These are phyloP conservation scores for Sporothrix brasiliensis DNA, from an alignment of 2,329 filamentous ascomycete genomes.

Conservation along the genomic window DNA sequence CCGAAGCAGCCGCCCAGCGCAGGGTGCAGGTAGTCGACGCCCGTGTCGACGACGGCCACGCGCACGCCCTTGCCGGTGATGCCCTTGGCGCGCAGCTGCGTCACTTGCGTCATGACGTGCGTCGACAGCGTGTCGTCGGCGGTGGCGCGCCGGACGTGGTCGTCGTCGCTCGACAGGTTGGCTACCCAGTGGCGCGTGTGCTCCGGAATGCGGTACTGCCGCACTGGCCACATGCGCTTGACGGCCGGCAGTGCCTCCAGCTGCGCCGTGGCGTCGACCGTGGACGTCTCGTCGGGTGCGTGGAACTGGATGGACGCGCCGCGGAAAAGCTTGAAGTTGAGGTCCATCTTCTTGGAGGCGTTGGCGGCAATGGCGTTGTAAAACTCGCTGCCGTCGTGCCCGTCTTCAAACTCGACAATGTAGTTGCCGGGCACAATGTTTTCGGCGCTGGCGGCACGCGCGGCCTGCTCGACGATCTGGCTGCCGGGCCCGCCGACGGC, in stretches of 20 bases:
- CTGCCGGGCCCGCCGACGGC: slow-evolving; percentile 26
- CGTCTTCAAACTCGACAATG: slow-evolving; percentile 58
- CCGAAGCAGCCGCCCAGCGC: slow-evolving; percentile 36
- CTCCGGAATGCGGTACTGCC: slow-evolving; percentile 50
- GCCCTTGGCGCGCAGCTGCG: slow-evolving; percentile 35
- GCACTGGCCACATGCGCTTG: slow-evolving; percentile 55
- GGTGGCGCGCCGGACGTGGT: slow-evolving; percentile 39
- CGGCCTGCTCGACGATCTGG: background rate
- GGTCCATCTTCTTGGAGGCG: slow-evolving; percentile 51
- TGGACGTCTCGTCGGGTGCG: slow-evolving; percentile 48
- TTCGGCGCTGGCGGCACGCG: background rate
- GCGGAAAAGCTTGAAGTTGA: slow-evolving; percentile 57
- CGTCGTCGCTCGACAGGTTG: slow-evolving; percentile 36
- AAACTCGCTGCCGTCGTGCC: slow-evolving; percentile 49
- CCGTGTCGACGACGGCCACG: slow-evolving; percentile 37
- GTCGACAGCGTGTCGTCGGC: slow-evolving; percentile 51
- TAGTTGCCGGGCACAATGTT: slow-evolving; percentile 51
- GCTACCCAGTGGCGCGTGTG: slow-evolving; percentile 52
- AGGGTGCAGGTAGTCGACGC: slow-evolving; percentile 36
- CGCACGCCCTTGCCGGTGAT: slow-evolving; percentile 35
- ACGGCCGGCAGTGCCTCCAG: slow-evolving; percentile 50
- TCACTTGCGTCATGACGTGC: slow-evolving; percentile 37
- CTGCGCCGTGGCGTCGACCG: slow-evolving; percentile 47
- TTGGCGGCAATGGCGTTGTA: slow-evolving; percentile 46
- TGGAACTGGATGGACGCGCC: slow-evolving; percentile 58